phyloP scores from a whole-genome alignment of 805 yeast genomes.

The Monosporozyma yasuniensis region DNA sequence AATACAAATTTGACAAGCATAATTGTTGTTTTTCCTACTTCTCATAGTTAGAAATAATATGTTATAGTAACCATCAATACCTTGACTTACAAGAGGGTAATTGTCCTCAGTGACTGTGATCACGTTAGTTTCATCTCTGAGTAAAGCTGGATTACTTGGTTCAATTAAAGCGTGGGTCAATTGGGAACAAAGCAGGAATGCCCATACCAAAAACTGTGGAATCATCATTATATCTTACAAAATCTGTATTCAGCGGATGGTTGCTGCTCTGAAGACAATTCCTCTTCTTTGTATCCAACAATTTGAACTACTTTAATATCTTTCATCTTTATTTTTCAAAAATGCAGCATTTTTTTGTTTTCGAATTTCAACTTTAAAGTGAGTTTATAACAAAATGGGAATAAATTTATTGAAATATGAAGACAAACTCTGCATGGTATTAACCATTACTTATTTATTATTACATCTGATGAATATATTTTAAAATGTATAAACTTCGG shows the following conservation, averaged over 20 bases:
- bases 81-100: constrained; percentile 34
- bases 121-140: constrained; percentile 30
- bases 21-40: constrained; percentile 35
- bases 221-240: background rate
- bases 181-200: background rate
- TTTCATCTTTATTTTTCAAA: too few species aligned
- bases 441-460: too few species aligned
- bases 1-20: constrained; percentile 33
- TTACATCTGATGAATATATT: too few species aligned
- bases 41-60: constrained; percentile 47
- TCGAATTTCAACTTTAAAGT: too few species aligned
- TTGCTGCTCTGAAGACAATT: background rate
- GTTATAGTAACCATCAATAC: constrained; percentile 44
- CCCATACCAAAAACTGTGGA: background rate
- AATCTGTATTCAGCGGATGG: background rate
- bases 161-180: constrained; percentile 1
- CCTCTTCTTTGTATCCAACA: too few species aligned
- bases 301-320: too few species aligned
- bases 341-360: too few species aligned
- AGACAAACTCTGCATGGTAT: too few species aligned
- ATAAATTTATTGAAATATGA: too few species aligned
- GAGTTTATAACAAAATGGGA: too few species aligned
- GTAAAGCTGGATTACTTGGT: constrained; percentile 7
- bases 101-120: constrained; percentile 37
- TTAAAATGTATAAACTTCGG: background rate